Base-by-base conservation (phyloP, 768 basidiomycete species). In the Suillus plorans region DNA sequence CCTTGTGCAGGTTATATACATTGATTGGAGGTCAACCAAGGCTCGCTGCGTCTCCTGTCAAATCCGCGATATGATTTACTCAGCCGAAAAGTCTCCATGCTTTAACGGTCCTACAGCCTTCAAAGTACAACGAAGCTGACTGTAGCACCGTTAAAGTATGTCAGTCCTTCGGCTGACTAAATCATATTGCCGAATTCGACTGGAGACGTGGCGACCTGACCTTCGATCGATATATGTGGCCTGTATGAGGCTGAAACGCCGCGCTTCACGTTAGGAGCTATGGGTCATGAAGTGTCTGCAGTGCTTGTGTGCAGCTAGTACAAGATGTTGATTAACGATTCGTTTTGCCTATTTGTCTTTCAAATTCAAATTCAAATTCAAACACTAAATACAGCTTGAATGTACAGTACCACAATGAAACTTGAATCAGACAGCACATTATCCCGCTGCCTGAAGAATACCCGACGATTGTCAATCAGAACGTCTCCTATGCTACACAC, bases 1-100 rank as follows among this genome's bases (percentile, higher is more conserved):
- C 4, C 12, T 16, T 52, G 14, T 69, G 31, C 42, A 60, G 67
- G 60, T 64, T 71, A 20, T 39, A 22, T 36, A 31, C 3, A 5
- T 25, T 12, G 12, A 14, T 22, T 25, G 13, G n/a, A 58, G 12
- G 10, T 36, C 45, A 47, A 47, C 45, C 20, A 3, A 47, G 45
- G 31, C 10, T 58, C 59, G 31, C 25, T 5, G n/a, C 10, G 59
- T 41, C 18, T 55, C 10, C 31, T 1, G 53, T n/a, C 4, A 8
- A 44, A 55, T 25, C 25, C 25, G 49, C 25, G 25, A 25, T 20
- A 34, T 62, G 12, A 3, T 41, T 3, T 69, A 73, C 20, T 44
- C 44, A 1, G 20, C 44, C 0, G 9, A 20, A 5, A 14, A 20
- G 3, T 36, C 36, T 1, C 36, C 36, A 36, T 36, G 7, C 36